Evolutionary conservation across 2,329 filamentous ascomycete species (phyloP), one percentile per base, ranked within the genome.

Genomic region (Monosporascus sp.): DNA sequence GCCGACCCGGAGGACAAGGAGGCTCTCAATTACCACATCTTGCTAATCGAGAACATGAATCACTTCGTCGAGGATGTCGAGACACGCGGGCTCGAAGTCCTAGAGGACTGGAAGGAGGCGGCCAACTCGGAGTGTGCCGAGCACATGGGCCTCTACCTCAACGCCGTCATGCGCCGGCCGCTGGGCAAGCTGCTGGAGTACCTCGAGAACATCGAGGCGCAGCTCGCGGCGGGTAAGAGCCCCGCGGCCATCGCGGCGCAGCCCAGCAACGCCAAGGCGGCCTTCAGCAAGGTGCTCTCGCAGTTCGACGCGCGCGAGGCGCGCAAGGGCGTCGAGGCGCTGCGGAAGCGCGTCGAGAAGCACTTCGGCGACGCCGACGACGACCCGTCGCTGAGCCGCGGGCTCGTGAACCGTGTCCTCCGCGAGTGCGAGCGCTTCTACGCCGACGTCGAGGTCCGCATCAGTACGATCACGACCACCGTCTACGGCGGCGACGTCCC

Each of bases 41-140:
- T 97, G 36, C 80, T 97, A 51, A 97, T 99, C 61, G 93, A 99
- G 71, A 99, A 99, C 70, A 97, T 97, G 91, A 95, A 97, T 67
- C 91, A 96, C 71, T 97, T 96, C 72, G 77, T 94, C 11, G 92
- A 97, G 68, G 92, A 97, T 70, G 88, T 96, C 8, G 90, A 96
- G 60, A 78, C 87, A 17, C 81, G 83, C 18, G 80, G 82, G 38
- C 83, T 94, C 57, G 81, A 88, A 7, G 84, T 96, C 1, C 79
- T 97, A 5, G 85, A 89, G 55, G 85, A 89, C 61, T 97, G 92
- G 89, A 88, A 86, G 65, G 82, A 86, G 39, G 86, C 87, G 53
- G 94, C 93, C 1, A 77, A 81, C 35, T 79, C 83, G 46, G 91
- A 96, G 72, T 86, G 96, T 70, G 77, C 81, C 50, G 91, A 96